Base-by-base conservation (phyloP, 495 filamentous ascomycete genomes). In the Trichocladium uniseriatum region DNA sequence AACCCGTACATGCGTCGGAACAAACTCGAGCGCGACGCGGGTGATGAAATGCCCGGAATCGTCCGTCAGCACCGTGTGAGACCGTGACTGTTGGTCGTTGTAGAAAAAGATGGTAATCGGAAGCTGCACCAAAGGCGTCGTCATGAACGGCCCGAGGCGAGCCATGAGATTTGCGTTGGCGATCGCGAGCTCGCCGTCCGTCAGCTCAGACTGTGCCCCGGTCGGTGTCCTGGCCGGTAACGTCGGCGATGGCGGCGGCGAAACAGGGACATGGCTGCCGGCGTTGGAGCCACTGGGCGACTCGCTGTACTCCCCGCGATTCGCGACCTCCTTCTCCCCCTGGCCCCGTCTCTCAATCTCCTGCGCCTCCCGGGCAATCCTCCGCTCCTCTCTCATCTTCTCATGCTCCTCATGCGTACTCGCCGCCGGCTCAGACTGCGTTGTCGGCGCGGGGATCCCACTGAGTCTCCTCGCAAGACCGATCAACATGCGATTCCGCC, bases 31-130 rank as follows among this genome's bases (percentile, higher is more conserved):
- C 9, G 86, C 73, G 8, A 83, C 87, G 2, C 89, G 77, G 34
- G 86, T 63, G 18, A 58, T 70, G 57, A 99, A 99, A 63, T 99
- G 91, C 0, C 92, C 92, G 3, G 85, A 77, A 40, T 90, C 82
- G 57, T 95, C 81, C 0, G 94, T 97, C 39, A 70, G 69, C 6
- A 94, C 71, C 7, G 84, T 94, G 20, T 83, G 77, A 11, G 88
- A 90, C 54, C 83, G 82, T 16, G 90, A 92, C 32, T 76, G 67
- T 2, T 74, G 60, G 19, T 91, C 80, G 50, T 94, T 89, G 69
- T 89, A 97, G 68, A 97, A 95, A 69, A 96, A 95, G 1, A 92
- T 70, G 2, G 88, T 96, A 21, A 99, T 82, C 3, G 87, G 80
- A 28, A 77, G 70, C 37, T 81, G 76, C 4, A 79, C 72, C 46